phyloP scores from a whole-genome alignment of 345 rosid genomes.

The Bruguiera parviflora region DNA sequence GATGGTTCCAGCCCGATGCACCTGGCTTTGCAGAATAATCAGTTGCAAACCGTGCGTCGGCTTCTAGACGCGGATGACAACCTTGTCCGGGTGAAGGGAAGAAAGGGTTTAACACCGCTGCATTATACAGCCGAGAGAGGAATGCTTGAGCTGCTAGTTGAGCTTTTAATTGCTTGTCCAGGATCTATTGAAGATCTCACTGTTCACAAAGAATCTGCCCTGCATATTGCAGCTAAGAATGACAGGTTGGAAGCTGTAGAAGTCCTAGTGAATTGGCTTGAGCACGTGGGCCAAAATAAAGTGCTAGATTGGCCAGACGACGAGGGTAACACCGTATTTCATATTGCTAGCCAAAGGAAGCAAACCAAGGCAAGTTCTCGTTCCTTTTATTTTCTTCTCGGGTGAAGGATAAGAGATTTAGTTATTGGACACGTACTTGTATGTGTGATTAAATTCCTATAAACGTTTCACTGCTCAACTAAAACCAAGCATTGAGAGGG shows the following conservation, averaged over 20 bases:
- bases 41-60: conserved; percentile 1
- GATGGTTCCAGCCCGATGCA: conserved; percentile 25
- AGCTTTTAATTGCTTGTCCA: conserved; percentile 12
- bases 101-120: conserved; percentile 22
- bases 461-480: too few species aligned
- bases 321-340: conserved; percentile 37
- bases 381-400: too few species aligned
- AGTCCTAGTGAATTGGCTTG: conserved; percentile 7
- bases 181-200: conserved; percentile 26
- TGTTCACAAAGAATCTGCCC: conserved; percentile 16
- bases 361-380: conserved; percentile 16
- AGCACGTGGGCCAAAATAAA: conserved; percentile 1
- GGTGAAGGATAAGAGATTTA: too few species aligned
- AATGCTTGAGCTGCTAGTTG: neutral
- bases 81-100: conserved; percentile 23
- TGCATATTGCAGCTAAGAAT: conserved; percentile 22
- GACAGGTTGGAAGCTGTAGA: conserved; percentile 5
- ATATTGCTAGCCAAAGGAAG: conserved; percentile 26
- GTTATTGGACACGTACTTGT: too few species aligned
- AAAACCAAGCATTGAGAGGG: too few species aligned
- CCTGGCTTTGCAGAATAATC: too few species aligned
- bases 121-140: neutral
- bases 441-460: too few species aligned
- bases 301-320: conserved; percentile 35
- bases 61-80: conserved; percentile 1